phyloP scores from a whole-genome alignment of 1,284 basidiomycete genomes.

The Ustilago shanxiensis region DNA sequence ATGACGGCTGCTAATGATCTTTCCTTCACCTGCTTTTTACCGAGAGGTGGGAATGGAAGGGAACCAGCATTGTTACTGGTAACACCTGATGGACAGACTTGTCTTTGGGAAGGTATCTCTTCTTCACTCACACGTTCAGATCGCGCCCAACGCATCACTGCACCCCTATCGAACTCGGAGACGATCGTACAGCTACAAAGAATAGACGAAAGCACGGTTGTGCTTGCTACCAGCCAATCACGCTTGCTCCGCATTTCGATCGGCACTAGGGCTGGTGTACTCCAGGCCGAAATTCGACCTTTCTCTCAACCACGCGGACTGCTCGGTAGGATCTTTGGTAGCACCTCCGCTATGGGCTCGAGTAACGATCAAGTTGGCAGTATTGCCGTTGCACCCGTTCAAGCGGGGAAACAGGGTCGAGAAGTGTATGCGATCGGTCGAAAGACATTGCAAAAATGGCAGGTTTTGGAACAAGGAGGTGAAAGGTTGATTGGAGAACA shows the following conservation, averaged over 20 bases:
- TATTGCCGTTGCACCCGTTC: conserved; percentile 51
- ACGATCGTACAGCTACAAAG: conserved; percentile 46
- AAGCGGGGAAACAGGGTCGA: conserved; percentile 32
- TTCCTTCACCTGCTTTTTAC: conserved; percentile 42
- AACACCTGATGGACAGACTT: conserved; percentile 46
- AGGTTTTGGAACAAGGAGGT: conserved; percentile 56
- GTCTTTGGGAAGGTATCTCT: conserved; percentile 60
- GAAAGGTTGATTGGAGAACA: conserved; percentile 64
- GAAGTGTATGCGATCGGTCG: conserved; percentile 60
- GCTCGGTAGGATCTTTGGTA: conserved; percentile 62
- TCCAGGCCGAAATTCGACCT: conserved; percentile 50
- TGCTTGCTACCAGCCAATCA: conserved; percentile 56
- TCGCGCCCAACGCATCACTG: conserved; percentile 33
- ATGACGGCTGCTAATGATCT: conserved; percentile 42
- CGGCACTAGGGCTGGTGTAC: conserved; percentile 48
- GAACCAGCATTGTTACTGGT: conserved; percentile 61
- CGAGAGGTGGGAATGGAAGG: conserved; percentile 23
- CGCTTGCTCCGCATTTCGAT: conserved; percentile 51
- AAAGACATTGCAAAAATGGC: conserved; percentile 64
- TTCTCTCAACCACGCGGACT: conserved; percentile 61
- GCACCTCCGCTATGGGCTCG: conserved; percentile 38
- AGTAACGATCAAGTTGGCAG: conserved; percentile 45
- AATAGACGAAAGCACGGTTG: conserved; percentile 41
- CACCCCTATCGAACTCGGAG: conserved; percentile 44
- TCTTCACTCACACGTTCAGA: conserved; percentile 47